Evolutionary conservation across 441 rosid genomes (phyloP).

Genomic region (Iberis amara): DNA sequence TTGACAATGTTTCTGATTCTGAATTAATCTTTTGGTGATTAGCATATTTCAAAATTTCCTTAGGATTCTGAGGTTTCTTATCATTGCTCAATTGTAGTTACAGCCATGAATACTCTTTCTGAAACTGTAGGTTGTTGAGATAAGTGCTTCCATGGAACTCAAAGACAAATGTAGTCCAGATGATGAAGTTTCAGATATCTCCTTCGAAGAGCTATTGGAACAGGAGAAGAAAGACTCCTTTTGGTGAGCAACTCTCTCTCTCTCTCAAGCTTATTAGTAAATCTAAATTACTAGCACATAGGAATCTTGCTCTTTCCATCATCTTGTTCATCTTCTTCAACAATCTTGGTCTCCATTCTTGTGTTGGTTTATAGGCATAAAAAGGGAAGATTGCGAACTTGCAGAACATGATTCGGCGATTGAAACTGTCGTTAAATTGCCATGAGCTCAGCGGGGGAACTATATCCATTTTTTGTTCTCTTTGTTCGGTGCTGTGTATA

Average conservation of each 20-base stretch:
- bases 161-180: conserved; percentile 47
- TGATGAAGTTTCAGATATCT: conserved; percentile 63
- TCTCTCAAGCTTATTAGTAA: not conserved
- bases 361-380: conserved; percentile 30
- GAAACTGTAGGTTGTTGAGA: conserved; percentile 59
- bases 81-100: conserved; percentile 8
- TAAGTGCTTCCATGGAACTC: conserved; percentile 53
- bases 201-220: conserved; percentile 82
- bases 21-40: not conserved
- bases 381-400: conserved; percentile 32
- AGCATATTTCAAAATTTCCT: conserved; percentile 2
- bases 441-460: conserved; percentile 22
- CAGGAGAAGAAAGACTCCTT: conserved; percentile 84
- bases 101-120: conserved; percentile 10
- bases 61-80: not conserved
- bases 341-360: conserved; percentile 6
- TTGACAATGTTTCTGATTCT: conserved; percentile 12
- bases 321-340: not conserved
- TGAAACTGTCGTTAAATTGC: not conserved
- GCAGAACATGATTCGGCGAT: conserved; percentile 26
- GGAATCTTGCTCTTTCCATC: conserved; percentile 11
- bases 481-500: conserved; percentile 15
- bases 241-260: conserved; percentile 47
- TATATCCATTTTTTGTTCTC: conserved; percentile 1
- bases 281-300: not conserved